phyloP scores from a whole-genome alignment of 768 basidiomycete genomes.

The Mycena galericulata region DNA sequence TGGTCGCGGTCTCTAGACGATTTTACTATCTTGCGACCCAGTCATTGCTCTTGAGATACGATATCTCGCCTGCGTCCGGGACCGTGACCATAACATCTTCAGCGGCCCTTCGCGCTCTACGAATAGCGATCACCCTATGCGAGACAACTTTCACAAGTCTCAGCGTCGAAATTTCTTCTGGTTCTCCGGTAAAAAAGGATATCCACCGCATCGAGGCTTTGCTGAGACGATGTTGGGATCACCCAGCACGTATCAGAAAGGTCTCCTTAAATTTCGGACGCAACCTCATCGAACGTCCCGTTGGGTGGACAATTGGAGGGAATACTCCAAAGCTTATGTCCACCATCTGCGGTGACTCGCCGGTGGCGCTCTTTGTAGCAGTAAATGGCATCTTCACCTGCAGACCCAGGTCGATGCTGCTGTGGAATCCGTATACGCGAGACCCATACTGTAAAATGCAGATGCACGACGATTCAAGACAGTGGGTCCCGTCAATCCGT shows the following conservation, averaged over 20 bases:
- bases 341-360: constrained; percentile 10
- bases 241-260: not conserved
- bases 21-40: constrained; percentile 16
- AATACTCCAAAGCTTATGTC: not conserved
- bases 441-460: not conserved
- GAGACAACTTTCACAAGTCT: not conserved
- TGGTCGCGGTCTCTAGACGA: constrained; percentile 11
- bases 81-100: constrained; percentile 5
- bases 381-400: constrained; percentile 19
- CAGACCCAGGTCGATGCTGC: not conserved
- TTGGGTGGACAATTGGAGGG: not conserved
- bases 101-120: constrained; percentile 22
- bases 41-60: constrained; percentile 13
- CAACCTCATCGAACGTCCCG: constrained; percentile 4
- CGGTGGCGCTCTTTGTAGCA: not conserved
- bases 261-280: constrained; percentile 9
- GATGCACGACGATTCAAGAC: constrained; percentile 26
- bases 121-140: constrained; percentile 17
- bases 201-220: constrained; percentile 8
- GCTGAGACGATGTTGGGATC: not conserved
- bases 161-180: not conserved
- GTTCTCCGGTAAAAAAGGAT: not conserved
- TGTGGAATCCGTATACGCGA: constrained; percentile 18
- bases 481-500: constrained; percentile 25
- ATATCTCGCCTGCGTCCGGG: not conserved